phyloP scores from a whole-genome alignment of 2,329 filamentous ascomycete genomes.

The Colletotrichum theobromicola region DNA sequence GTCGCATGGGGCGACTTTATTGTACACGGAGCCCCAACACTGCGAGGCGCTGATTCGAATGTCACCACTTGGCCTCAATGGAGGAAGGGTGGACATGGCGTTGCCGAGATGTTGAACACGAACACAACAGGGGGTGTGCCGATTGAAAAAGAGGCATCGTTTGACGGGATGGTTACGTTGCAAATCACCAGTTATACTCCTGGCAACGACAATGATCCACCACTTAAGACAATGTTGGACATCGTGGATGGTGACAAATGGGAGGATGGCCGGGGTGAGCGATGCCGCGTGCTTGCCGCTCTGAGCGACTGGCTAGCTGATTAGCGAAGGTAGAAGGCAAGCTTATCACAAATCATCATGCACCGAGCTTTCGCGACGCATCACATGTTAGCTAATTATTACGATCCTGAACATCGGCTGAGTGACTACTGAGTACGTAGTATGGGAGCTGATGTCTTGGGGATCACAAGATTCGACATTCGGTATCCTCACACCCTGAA shows the following conservation, averaged over 20 bases:
- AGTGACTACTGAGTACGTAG: background rate
- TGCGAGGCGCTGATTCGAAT: background rate
- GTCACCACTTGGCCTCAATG: background rate
- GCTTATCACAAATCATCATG: background rate
- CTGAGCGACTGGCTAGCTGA: background rate
- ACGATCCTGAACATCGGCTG: background rate
- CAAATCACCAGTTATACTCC: background rate
- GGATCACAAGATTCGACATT: background rate
- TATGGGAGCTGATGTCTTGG: background rate
- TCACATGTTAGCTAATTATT: too few relatives aligned
- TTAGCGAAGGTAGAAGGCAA: background rate
- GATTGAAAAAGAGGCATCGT: background rate
- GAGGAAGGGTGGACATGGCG: background rate
- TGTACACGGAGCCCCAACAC: background rate
- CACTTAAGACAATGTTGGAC: background rate
- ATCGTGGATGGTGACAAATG: background rate
- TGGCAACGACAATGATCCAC: background rate
- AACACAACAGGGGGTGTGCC: slow-evolving; percentile 6
- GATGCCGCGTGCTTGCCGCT: background rate
- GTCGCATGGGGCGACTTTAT: slow-evolving; percentile 11
- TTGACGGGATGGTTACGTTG: slow-evolving; percentile 11
- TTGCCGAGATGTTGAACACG: background rate
- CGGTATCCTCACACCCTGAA: too few relatives aligned
- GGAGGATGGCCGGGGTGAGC: slow-evolving; percentile 8
- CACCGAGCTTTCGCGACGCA: background rate